phyloP scores from a whole-genome alignment of 164 flowering plant species.

The Berberis vulgaris region DNA sequence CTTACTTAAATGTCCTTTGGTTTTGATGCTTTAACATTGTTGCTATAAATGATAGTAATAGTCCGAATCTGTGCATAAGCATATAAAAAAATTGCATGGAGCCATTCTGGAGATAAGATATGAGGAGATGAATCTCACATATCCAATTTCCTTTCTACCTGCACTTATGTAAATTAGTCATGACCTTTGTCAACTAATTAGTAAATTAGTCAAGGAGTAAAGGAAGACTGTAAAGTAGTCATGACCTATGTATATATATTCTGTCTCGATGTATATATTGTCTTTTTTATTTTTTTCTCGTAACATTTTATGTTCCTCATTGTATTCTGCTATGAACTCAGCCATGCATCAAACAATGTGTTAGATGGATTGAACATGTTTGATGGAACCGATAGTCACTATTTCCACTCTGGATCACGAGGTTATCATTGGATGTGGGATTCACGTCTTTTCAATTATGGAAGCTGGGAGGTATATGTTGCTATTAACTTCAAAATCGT shows the following conservation, averaged over 20 bases:
- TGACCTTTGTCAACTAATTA: background rate
- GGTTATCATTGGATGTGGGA: constrained; percentile 99
- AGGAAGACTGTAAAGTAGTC: background rate
- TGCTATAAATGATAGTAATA: too few relatives aligned
- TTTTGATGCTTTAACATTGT: background rate
- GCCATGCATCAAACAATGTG: constrained; percentile 88
- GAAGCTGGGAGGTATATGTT: constrained; percentile 86
- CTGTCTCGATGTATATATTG: too few relatives aligned
- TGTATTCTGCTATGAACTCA: constrained; percentile 20
- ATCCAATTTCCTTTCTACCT: too few relatives aligned
- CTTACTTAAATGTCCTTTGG: background rate
- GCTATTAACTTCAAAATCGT: background rate
- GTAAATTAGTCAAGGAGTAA: background rate
- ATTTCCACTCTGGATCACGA: constrained; percentile 92
- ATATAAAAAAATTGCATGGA: too few relatives aligned
- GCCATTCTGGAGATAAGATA: too few relatives aligned
- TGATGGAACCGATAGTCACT: constrained; percentile 92
- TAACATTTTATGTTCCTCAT: constrained; percentile 2
- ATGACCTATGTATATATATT: too few relatives aligned
- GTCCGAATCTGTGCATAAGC: too few relatives aligned
- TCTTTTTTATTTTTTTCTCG: too few relatives aligned
- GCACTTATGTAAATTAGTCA: too few relatives aligned
- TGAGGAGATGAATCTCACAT: too few relatives aligned
- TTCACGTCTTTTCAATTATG: constrained; percentile 95
- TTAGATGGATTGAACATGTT: constrained; percentile 98